Percentiles rank a stretch among this genome's conserved stretches.
phyloP scores from a whole-genome alignment of 805 yeast genomes.

The Saccharomycopsis olivae region DNA sequence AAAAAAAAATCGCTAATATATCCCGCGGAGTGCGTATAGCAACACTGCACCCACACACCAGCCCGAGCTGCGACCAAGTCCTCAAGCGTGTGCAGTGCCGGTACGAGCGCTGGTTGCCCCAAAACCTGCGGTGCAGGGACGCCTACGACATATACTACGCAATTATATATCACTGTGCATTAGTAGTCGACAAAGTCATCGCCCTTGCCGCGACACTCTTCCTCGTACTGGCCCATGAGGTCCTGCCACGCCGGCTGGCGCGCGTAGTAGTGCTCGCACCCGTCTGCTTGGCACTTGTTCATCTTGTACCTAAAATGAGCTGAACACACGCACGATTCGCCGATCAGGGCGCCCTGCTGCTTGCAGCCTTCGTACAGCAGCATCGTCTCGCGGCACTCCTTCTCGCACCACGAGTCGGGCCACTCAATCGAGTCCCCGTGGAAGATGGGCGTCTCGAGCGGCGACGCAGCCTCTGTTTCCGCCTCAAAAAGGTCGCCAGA shows the following conservation, averaged over 20 bases:
- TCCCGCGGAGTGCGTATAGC: too few relatives aligned
- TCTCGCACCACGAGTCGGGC: constrained; percentile 19
- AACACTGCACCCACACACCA: too few relatives aligned
- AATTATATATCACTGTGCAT: neutral
- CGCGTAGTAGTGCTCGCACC: constrained; percentile 15
- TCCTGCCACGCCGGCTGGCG: constrained; percentile 12
- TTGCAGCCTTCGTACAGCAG: constrained; percentile 17
- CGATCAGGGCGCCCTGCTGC: constrained; percentile 16
- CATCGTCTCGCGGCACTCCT: constrained; percentile 17
- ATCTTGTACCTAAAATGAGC: constrained; percentile 18
- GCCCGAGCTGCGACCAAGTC: too few relatives aligned
- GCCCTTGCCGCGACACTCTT: constrained; percentile 17
- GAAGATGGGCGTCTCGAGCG: too few relatives aligned
- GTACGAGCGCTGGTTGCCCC: too few relatives aligned
- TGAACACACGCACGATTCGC: constrained; percentile 18
- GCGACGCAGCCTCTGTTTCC: too few relatives aligned
- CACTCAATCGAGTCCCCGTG: too few relatives aligned
- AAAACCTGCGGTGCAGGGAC: too few relatives aligned
- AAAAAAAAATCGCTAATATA: neutral
- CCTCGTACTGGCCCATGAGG: constrained; percentile 14
- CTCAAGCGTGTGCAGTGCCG: too few relatives aligned
- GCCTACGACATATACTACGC: too few relatives aligned
- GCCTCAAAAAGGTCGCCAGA: too few relatives aligned
- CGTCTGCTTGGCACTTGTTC: constrained; percentile 18
- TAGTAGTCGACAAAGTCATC: constrained; percentile 18